A percentile compares a stretch with the other conserved stretches of the same genome.
Conservation (phyloP, 1,284 basidiomycete species). For the Cystobasidium sp. region DNA sequence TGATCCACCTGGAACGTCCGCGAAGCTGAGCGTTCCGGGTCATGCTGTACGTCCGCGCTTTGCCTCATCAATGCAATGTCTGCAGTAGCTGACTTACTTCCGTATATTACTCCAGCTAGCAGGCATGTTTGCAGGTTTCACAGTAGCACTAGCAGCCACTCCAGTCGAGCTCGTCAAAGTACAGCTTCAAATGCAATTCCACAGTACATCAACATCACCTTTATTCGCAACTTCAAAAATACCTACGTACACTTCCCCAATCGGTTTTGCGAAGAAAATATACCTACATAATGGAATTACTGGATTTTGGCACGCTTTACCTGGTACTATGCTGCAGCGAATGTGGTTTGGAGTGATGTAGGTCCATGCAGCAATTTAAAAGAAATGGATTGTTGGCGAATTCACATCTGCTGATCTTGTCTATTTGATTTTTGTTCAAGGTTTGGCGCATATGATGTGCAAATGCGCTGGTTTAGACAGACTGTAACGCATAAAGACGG, state of each 20-base stretch:
- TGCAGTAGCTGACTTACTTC: conserved; percentile 53
- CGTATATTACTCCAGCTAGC: conserved; percentile 67
- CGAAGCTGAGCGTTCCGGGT: conserved; percentile 52
- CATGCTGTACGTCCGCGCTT: conserved; percentile 47
- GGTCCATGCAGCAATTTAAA: background rate
- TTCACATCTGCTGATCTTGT: background rate
- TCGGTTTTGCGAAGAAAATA: conserved; percentile 57
- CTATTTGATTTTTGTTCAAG: conserved; percentile 42
- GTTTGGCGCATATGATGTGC: conserved; percentile 56
- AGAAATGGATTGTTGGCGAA: background rate
- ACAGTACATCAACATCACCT: conserved; percentile 59
- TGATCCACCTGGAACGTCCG: conserved; percentile 60
- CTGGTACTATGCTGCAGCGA: conserved; percentile 57
- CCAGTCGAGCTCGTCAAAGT: conserved; percentile 73
- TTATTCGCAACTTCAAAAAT: conserved; percentile 13
- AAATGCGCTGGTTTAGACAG: conserved; percentile 49
- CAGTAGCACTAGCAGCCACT: conserved; percentile 71
- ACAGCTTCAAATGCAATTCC: conserved; percentile 74
- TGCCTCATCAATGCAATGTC: too few species aligned
- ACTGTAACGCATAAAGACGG: conserved; percentile 43
- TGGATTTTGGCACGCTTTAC: conserved; percentile 57
- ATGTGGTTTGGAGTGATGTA: conserved; percentile 56
- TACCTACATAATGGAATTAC: conserved; percentile 49
- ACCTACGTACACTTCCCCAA: conserved; percentile 53
- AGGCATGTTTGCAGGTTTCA: conserved; percentile 74